A percentile compares a stretch with the other conserved stretches of the same genome.
Conservation (phyloP, 192 early-diverging fungal species). For the Physocladia obscura region DNA sequence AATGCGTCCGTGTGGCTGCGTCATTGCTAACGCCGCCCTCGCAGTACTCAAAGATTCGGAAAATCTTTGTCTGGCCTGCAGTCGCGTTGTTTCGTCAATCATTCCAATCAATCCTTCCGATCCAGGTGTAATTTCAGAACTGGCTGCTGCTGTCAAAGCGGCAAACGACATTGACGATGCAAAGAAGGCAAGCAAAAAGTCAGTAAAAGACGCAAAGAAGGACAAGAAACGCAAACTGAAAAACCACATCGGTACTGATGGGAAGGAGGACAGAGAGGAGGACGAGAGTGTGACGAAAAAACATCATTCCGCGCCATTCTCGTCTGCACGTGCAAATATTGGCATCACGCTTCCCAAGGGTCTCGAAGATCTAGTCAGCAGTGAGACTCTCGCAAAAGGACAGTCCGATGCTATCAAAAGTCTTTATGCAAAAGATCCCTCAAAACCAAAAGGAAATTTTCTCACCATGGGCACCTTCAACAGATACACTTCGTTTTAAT, state of each 20-base stretch:
- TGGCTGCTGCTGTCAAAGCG: conserved; percentile 38
- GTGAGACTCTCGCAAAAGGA: not conserved
- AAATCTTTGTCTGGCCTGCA: conserved; percentile 65
- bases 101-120: conserved; percentile 63
- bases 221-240: conserved; percentile 43
- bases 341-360: conserved; percentile 49
- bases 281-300: no score
- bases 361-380: conserved; percentile 24
- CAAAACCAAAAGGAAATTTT: conserved; percentile 42
- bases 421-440: conserved; percentile 36
- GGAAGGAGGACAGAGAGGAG: not conserved
- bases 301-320: not conserved
- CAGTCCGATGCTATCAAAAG: conserved; percentile 49
- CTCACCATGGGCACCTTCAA: conserved; percentile 54
- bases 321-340: conserved; percentile 32
- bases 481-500: conserved; percentile 41
- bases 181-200: conserved; percentile 32
- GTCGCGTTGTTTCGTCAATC: conserved; percentile 22
- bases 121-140: conserved; percentile 57
- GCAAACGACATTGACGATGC: not conserved
- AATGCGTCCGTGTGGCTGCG: conserved; percentile 57
- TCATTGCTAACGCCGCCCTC: conserved; percentile 74
- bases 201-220: not conserved
- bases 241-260: not conserved
- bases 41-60: conserved; percentile 53